Percentiles rank a stretch among this genome's conserved stretches.
Evolutionary conservation across 345 rosid species (phyloP).

Genomic region (Aegle marmelos): DNA sequence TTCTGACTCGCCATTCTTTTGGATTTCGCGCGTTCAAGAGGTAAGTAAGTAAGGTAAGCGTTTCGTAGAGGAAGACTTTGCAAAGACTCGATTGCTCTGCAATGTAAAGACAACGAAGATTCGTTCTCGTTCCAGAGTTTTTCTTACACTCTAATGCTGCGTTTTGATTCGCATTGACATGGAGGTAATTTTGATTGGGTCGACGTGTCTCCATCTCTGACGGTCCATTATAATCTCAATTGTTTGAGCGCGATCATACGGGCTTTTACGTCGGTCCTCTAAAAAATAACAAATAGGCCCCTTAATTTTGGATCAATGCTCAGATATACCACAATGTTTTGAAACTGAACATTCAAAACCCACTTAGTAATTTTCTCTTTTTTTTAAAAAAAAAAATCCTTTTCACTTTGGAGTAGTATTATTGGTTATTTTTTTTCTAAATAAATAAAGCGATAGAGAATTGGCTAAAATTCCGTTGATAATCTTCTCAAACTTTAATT

Average conservation of each 20-base stretch:
- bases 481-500: not conserved
- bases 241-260: not conserved
- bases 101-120: not conserved
- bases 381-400: too few relatives aligned
- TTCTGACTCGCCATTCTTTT: constrained; percentile 37
- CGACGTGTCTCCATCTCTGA: not conserved
- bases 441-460: not conserved
- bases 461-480: not conserved
- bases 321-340: too few relatives aligned
- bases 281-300: not conserved
- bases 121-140: not conserved
- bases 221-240: not conserved
- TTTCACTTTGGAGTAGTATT: not conserved
- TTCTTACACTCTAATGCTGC: not conserved
- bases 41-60: not conserved
- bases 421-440: too few relatives aligned
- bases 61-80: not conserved
- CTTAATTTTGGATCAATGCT: not conserved
- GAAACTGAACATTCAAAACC: not conserved
- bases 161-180: not conserved
- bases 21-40: not conserved
- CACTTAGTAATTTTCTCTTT: not conserved
- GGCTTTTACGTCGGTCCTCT: not conserved
- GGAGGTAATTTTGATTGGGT: not conserved
- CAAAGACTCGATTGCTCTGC: not conserved